Evolutionary conservation across 257 asterid species (phyloP).

Genomic region (Plantago ovata): DNA sequence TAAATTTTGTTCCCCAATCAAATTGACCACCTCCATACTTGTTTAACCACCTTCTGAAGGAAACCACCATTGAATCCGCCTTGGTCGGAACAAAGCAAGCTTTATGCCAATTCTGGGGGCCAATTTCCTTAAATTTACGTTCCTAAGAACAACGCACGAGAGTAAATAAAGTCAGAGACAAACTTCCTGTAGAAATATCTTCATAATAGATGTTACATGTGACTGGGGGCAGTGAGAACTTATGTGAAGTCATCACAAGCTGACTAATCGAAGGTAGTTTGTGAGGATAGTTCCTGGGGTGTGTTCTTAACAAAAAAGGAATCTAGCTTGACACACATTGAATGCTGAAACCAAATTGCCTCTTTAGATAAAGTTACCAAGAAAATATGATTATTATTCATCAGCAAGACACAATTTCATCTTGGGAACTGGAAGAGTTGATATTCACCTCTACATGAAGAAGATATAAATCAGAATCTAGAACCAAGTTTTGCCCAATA

Average conservation of each 20-base stretch:
- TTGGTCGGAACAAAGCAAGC: conserved; percentile 72
- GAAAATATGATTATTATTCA: not conserved
- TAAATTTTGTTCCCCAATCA: conserved; percentile 58
- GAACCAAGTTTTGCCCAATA: conserved; percentile 63
- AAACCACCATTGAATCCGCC: conserved; percentile 57
- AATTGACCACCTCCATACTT: conserved; percentile 61
- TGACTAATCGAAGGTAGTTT: too few relatives aligned
- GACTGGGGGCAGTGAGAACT: too few relatives aligned
- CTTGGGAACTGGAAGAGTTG: not conserved
- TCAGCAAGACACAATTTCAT: conserved; percentile 7
- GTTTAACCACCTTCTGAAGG: conserved; percentile 70
- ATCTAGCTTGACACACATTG: too few relatives aligned
- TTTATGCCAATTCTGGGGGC: conserved; percentile 67
- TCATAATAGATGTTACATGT: too few relatives aligned
- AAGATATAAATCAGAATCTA: conserved; percentile 84
- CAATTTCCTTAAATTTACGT: conserved; percentile 47
- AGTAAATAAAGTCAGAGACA: not conserved
- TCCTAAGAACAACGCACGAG: conserved; percentile 39
- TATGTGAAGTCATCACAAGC: too few relatives aligned
- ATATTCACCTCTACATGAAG: conserved; percentile 71
- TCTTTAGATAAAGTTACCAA: not conserved
- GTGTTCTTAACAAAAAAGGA: too few relatives aligned
- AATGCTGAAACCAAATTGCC: too few relatives aligned
- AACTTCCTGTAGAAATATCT: not conserved
- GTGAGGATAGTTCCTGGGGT: too few relatives aligned